Base-by-base conservation (phyloP, 2,329 filamentous ascomycete genomes). In the Colletotrichum incanum region DNA sequence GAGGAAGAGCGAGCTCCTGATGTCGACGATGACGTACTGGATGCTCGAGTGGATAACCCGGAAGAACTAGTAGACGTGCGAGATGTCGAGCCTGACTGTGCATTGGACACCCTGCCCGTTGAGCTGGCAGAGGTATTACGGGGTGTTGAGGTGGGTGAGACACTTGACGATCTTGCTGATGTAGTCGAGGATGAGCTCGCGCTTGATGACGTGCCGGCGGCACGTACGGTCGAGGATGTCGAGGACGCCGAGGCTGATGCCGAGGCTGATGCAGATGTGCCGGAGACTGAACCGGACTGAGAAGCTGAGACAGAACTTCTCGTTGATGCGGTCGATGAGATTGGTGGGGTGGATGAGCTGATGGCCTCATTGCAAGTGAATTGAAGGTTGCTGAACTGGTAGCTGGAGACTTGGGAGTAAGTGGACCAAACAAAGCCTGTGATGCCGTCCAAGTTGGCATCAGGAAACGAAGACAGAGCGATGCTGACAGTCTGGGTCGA, bases 401-500 rank as follows among this genome's bases (percentile, higher is more conserved):
- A 73, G 6, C 18, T 28, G 41, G 58, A 47, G 20, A 66, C 66
- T 14, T 56, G 45, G 26, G 65, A 71, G 45, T 65, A 73, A 2
- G 47, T 71, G 12, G 71, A 73, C 71, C 71, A 73, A 16, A 66
- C 67, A 31, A 73, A 71, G 28, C 52, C 71, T 5, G 67, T 54
- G 14, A 73, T 60, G 37, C 39, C 67, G 28, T 73, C 61, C 49
- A 71, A 31, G 26, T 56, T 71, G 34, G 67, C 67, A 5, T 16
- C 54, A 3, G 54, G 16, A 55, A 71, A 73, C 68, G 74, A 26
- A 63, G 75, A 75, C 86, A 89, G 55, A 82, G 87, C 86, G 28
- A 90, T 76, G 5, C 82, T 87, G 71, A 89, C 76, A 8, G 84
- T 87, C 78, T 90, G 85, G 1, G 82, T 82, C 23, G 79, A 76